Percentiles rank a stretch among this genome's conserved stretches.
Conservation (phyloP, 352 stramenopile genomes). For the Phytophthora cryptogea region DNA sequence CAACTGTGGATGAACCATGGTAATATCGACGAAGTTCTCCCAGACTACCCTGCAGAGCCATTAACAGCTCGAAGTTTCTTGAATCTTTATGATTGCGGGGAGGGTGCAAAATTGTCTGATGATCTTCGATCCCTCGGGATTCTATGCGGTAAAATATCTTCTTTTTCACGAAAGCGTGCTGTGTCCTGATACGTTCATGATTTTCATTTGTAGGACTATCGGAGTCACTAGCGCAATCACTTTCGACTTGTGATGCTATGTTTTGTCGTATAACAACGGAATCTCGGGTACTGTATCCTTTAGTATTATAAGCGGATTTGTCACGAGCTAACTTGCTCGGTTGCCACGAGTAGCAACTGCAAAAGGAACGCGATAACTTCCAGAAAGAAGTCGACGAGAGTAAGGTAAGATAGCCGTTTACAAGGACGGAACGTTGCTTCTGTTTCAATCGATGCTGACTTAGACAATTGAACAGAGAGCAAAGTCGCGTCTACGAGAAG, state of each 20-base stretch:
- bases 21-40: constrained; percentile 34
- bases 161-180: not conserved
- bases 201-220: constrained; percentile 25
- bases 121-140: constrained; percentile 52
- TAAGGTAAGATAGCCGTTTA: constrained; percentile 23
- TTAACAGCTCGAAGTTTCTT: constrained; percentile 26
- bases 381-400: constrained; percentile 61
- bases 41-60: constrained; percentile 10
- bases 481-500: constrained; percentile 55
- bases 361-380: constrained; percentile 40
- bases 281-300: constrained; percentile 19
- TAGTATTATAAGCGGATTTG: not conserved
- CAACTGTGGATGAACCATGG: constrained; percentile 32
- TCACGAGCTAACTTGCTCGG: constrained; percentile 1
- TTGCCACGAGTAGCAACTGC: constrained; percentile 29
- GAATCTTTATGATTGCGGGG: constrained; percentile 38
- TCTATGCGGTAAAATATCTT: constrained; percentile 37
- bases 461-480: constrained; percentile 35
- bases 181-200: too few species aligned
- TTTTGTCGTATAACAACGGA: constrained; percentile 33
- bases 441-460: not conserved
- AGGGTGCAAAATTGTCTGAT: constrained; percentile 28
- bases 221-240: constrained; percentile 14
- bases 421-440: not conserved
- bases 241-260: constrained; percentile 29